A percentile compares a stretch with the other conserved stretches of the same genome.
Conservation (phyloP, 495 filamentous ascomycete genomes). For the Cercophora samala region DNA sequence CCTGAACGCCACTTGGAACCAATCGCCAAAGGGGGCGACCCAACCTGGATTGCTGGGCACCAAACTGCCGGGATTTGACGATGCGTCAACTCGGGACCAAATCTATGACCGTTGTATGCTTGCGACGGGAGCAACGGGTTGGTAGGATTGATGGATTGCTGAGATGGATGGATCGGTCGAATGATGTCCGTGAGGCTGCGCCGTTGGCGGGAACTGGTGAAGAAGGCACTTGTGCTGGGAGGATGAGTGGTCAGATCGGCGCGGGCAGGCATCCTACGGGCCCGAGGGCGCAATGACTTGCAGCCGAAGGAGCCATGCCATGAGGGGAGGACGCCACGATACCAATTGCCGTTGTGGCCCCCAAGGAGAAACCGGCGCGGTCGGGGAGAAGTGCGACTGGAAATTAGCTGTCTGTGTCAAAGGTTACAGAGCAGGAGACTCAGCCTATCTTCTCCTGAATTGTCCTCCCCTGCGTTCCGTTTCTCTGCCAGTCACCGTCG, state of each 20-base stretch:
- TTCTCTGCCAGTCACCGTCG: not conserved
- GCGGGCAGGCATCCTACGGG: constrained; percentile 5
- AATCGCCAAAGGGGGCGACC: constrained; percentile 6
- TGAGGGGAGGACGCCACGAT: constrained; percentile 12
- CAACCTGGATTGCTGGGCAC: constrained; percentile 1
- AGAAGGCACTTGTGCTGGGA: not conserved
- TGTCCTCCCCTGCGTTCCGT: not conserved
- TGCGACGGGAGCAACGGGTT: not conserved
- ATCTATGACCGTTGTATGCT: constrained; percentile 11
- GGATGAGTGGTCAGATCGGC: constrained; percentile 14
- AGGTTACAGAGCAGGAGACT: constrained; percentile 9
- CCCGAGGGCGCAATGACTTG: constrained; percentile 5
- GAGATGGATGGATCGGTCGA: not conserved
- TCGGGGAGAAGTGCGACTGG: not conserved
- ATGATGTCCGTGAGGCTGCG: not conserved
- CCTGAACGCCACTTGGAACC: constrained; percentile 13
- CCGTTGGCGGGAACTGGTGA: constrained; percentile 2
- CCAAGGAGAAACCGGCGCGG: constrained; percentile 4
- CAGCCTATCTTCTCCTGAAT: constrained; percentile 1
- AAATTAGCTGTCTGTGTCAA: constrained; percentile 11
- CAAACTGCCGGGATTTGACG: constrained; percentile 10
- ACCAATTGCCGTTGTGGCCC: not conserved
- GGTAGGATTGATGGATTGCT: not conserved
- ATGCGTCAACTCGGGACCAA: constrained; percentile 9
- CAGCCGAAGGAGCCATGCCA: constrained; percentile 8